Evolutionary conservation across 1,139 yeast species (phyloP), one percentile per base, ranked within the genome.

Genomic region (Kluyveromyces marxianus): DNA sequence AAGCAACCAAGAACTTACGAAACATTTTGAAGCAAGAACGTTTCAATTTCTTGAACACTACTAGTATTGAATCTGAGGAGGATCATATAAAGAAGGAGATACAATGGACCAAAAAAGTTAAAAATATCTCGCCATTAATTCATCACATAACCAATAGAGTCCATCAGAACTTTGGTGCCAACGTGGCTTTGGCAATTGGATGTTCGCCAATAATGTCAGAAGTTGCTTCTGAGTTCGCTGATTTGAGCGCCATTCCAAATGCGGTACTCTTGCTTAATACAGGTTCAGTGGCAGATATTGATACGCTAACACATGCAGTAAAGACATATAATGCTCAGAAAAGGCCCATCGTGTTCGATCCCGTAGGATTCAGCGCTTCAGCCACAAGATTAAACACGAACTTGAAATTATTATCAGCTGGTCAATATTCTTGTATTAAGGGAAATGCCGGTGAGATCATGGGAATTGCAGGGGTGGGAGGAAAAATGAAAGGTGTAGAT

Each of bases 161-260:
- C n/a, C 96, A 85, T 36, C 86, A 87, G 60, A 83, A 87, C 59
- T 81, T 87, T 59, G 83, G 89, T 52, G 97, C 97, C 30, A 89
- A 90, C 58, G 85, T 87, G n/a, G 80, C 94, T 0, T 68, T 90
- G 46, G 89, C 97, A 0, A 67, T 83, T 27, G 95, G 96, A 2
- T 94, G 84, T 0, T 82, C 95, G 2, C 97, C 97, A 2, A 81
- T 87, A 26, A 90, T 90, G 97, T 83, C 95, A n/a, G 95, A 87
- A 57, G 71, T 81, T 40, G 56, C 71, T 0, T 76, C 70, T 1
- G 97, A 90, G 60, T 88, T 75, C 55, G 75, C 64, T 7, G 94
- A 85, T 31, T 72, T 90, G 50, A 79, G 94, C 0, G 49, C 65
- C 0, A 67, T 73, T 5, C 78, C 83, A 5, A 65, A 73, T 42